Evolutionary conservation across 2,329 filamentous ascomycete genomes (phyloP).

Genomic region (Calonectria honghensis): DNA sequence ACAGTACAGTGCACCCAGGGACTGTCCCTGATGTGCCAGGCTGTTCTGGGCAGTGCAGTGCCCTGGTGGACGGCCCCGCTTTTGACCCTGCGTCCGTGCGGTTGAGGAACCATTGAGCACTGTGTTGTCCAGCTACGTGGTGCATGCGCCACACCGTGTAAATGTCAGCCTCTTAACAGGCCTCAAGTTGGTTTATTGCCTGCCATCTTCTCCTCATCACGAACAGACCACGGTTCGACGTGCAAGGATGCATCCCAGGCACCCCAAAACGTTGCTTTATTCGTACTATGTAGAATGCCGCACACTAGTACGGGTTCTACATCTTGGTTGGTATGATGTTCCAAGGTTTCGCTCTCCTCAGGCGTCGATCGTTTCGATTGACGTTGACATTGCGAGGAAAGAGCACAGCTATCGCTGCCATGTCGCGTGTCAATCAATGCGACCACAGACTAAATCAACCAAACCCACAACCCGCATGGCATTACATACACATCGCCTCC

Average conservation of each 20-base stretch:
- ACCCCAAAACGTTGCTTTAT: conserved; percentile 11
- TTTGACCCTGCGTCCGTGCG: conserved; percentile 28
- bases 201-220: conserved; percentile 6
- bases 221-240: conserved; percentile 9
- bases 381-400: conserved; percentile 5
- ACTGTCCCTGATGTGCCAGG: conserved; percentile 16
- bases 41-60: conserved; percentile 27
- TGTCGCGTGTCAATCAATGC: conserved; percentile 5
- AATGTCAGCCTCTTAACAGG: background rate
- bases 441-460: background rate
- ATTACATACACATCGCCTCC: conserved; percentile 2
- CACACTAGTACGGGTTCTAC: conserved; percentile 2
- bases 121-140: background rate
- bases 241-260: conserved; percentile 32
- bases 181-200: conserved; percentile 6
- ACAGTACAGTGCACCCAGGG: conserved; percentile 4
- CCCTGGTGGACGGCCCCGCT: conserved; percentile 15
- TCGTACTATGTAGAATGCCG: background rate
- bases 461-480: background rate
- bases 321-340: background rate
- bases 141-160: conserved; percentile 31
- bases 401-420: background rate
- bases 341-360: conserved; percentile 20
- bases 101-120: conserved; percentile 6
- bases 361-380: conserved; percentile 16